These are phyloP conservation scores for Trichoderma koningiopsis DNA, from an alignment of 2,329 filamentous ascomycete species.

Conservation along the genomic window DNA sequence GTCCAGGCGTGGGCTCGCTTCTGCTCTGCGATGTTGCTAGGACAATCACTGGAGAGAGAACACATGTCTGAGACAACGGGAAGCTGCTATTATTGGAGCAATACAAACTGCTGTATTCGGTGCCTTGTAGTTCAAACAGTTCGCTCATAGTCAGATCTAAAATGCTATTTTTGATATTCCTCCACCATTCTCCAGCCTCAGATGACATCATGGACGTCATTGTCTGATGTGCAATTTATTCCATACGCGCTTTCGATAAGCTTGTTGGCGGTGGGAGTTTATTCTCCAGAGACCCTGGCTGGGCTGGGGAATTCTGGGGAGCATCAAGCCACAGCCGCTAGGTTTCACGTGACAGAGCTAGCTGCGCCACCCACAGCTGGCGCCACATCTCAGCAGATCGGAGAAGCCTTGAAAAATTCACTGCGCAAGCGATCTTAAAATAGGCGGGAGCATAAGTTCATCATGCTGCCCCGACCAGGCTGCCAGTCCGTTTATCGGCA, in stretches of 20 bases:
- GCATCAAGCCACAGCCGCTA: background rate
- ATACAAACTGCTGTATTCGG: background rate
- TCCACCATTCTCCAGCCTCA: background rate
- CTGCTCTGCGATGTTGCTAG: background rate
- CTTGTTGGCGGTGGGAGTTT: background rate
- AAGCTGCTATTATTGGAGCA: background rate
- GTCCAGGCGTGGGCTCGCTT: background rate
- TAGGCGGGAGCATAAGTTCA: constrained; percentile 29
- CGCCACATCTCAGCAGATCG: constrained; percentile 19
- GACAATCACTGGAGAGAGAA: background rate
- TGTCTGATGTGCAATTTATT: background rate
- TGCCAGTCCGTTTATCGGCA: constrained; percentile 40
- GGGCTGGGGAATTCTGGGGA: background rate
- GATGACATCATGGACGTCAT: background rate
- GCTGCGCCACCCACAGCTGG: background rate
- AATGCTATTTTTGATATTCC: background rate
- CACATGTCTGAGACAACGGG: background rate
- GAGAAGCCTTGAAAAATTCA: constrained; percentile 33
- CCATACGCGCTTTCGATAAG: background rate
- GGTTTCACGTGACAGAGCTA: background rate
- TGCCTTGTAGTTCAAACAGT: background rate
- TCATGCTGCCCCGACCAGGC: constrained; percentile 38
- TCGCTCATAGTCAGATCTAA: background rate
- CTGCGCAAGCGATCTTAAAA: constrained; percentile 12
- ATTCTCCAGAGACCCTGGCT: background rate